phyloP scores from a whole-genome alignment of 208 protist genomes.

The Leptomonas pyrrhocoris region DNA sequence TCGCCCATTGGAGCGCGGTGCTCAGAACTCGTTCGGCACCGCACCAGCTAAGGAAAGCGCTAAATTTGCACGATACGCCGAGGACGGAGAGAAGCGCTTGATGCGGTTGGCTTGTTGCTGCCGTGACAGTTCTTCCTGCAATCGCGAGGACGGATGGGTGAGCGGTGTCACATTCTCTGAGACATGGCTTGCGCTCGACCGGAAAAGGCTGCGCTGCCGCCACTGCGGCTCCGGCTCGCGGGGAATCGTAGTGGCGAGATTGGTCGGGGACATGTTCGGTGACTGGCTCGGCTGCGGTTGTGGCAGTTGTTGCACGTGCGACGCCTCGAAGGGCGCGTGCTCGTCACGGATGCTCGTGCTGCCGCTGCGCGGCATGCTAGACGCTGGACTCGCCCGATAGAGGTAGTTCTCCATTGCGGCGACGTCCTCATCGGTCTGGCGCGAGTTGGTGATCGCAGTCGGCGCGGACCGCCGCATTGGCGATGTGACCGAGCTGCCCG shows the following conservation, averaged over 20 bases:
- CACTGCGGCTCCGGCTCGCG: slow-evolving; percentile 20
- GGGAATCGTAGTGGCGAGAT: slow-evolving; percentile 1
- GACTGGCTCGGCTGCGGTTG: slow-evolving; percentile 2
- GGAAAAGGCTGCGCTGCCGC: slow-evolving; percentile 1
- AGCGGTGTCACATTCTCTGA: slow-evolving; percentile 12
- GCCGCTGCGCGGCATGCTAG: slow-evolving; percentile 12
- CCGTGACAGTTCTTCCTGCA: slow-evolving; percentile 37
- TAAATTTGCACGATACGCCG: background rate
- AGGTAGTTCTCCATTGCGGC: slow-evolving; percentile 48
- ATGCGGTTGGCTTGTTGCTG: slow-evolving; percentile 36
- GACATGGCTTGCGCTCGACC: slow-evolving; percentile 12
- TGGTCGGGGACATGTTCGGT: background rate
- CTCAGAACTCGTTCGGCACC: slow-evolving; percentile 3
- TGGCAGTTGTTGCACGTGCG: slow-evolving; percentile 1
- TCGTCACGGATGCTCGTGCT: background rate
- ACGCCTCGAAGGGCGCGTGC: background rate
- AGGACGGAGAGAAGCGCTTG: slow-evolving; percentile 34
- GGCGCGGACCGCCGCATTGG: slow-evolving; percentile 12
- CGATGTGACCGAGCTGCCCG: background rate
- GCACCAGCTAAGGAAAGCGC: background rate
- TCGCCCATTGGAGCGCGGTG: background rate
- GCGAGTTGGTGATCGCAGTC: slow-evolving; percentile 18
- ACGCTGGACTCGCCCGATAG: slow-evolving; percentile 7
- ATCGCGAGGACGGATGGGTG: slow-evolving; percentile 12
- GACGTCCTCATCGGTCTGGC: slow-evolving; percentile 27